These are phyloP conservation scores for Platanthera zijinensis DNA, from an alignment of 106 monocot genomes.

Conservation along the genomic window DNA sequence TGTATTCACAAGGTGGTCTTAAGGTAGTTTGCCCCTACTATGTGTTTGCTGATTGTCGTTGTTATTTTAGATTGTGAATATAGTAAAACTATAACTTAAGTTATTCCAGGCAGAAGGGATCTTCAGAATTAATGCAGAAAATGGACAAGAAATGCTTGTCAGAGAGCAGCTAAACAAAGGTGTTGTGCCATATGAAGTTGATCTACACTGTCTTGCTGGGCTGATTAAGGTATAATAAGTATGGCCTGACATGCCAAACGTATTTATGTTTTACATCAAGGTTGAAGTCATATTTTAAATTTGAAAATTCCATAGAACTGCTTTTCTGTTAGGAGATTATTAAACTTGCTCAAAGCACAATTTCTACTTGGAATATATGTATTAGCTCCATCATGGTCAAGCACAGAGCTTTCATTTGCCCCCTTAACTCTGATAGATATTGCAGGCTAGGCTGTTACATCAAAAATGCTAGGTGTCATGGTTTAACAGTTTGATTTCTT, in stretches of 20 bases:
- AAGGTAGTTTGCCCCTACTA: slow-evolving; percentile 22
- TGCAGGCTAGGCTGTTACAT: background rate
- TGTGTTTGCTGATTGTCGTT: background rate
- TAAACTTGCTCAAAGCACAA: background rate
- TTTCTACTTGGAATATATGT: background rate
- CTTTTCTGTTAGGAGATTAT: background rate
- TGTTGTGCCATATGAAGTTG: slow-evolving; percentile 29
- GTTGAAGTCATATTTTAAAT: background rate
- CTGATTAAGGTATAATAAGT: slow-evolving; percentile 34
- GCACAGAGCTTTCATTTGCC: background rate
- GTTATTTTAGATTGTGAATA: background rate
- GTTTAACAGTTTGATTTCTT: background rate
- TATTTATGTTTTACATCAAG: background rate
- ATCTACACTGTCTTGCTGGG: slow-evolving; percentile 44
- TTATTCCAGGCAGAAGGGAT: slow-evolving; percentile 38
- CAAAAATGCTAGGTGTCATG: background rate
- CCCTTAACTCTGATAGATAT: background rate
- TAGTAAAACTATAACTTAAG: background rate
- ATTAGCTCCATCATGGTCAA: background rate
- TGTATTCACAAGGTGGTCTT: slow-evolving; percentile 40
- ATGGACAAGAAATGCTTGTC: slow-evolving; percentile 30
- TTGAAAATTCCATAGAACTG: background rate
- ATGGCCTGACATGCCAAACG: background rate
- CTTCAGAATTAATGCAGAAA: slow-evolving; percentile 45
- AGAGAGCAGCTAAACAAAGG: slow-evolving; percentile 39